Base-by-base conservation (phyloP, 495 filamentous ascomycete species). In the Apodospora peruviana region DNA sequence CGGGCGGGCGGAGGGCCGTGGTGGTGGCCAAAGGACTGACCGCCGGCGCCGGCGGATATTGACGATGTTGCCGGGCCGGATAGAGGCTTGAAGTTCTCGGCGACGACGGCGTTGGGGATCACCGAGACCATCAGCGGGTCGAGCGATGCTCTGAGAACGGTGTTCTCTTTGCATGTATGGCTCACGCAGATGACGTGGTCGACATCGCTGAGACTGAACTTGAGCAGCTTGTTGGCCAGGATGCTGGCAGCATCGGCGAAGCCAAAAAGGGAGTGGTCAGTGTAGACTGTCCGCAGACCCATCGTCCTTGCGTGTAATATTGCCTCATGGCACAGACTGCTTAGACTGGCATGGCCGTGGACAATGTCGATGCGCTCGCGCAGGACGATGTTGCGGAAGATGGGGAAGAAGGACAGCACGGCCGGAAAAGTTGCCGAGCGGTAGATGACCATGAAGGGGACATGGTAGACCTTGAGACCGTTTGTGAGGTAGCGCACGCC, bases 101-200 rank as follows among this genome's bases (percentile, higher is more conserved):
- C 90, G 12, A 98, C 93, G 2, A 98, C 87, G 4, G 93, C 93
- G 61, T 98, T 98, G 16, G 93, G 93, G 43, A 98, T 97, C 17
- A 95, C 93, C 0, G 90, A 96, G 25, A 97, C 93, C 85, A 95
- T 96, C 8, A 95, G 70, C 7, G 93, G 94, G 64, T 98, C 94
- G 11, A 98, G 78, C 0, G 91, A 94, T 35, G 93, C 93, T 56
- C 93, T 80, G 16, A 98, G 82, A 24, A 97, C 93, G 1, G 93
- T 98, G 63, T 98, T 98, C 60, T 98, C 93, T 68, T 98, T 97
- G 72, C 91, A 96, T 46, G 93, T 98, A 75, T 98, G 90, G 59
- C 88, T 94, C 55, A 98, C 93, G 54, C 93, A 97, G 45, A 98
- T 94, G 29, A 93, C 90, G 79, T 98, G 93, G 57, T 96, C 93